These are phyloP conservation scores for Rhodotorula babjevae DNA, from an alignment of 768 basidiomycete genomes.

Conservation along the genomic window DNA sequence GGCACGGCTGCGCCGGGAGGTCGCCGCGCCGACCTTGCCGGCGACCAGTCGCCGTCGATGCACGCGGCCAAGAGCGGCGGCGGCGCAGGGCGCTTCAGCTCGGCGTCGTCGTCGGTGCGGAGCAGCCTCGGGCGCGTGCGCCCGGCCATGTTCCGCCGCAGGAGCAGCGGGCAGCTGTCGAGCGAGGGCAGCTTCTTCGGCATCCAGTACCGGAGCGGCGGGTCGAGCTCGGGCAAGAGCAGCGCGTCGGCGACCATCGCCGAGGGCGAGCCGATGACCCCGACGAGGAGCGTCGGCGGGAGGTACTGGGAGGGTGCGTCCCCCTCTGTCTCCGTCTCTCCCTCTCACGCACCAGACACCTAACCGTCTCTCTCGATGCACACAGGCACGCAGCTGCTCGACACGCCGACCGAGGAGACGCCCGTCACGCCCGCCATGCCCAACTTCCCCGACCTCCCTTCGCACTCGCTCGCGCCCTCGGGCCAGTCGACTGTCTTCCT, in stretches of 20 bases:
- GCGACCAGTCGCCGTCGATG: constrained; percentile 29
- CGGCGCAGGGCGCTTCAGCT: neutral
- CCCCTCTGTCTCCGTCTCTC: no score
- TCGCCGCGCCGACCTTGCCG: neutral
- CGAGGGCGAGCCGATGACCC: constrained; percentile 44
- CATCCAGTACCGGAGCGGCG: constrained; percentile 11
- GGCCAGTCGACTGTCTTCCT: constrained; percentile 14
- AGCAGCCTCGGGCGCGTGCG: constrained; percentile 8
- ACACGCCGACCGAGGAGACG: constrained; percentile 27
- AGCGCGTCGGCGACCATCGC: constrained; percentile 2
- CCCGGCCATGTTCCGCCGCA: constrained; percentile 24
- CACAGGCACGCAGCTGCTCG: constrained; percentile 27
- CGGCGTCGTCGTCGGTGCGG: constrained; percentile 1
- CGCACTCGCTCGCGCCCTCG: constrained; percentile 9
- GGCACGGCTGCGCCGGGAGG: neutral
- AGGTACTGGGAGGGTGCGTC: constrained; percentile 25
- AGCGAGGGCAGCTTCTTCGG: constrained; percentile 20
- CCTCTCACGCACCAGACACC: neutral
- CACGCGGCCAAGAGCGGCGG: constrained; percentile 14
- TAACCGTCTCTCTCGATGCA: neutral
- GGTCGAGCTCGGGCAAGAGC: constrained; percentile 22
- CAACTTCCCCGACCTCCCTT: constrained; percentile 13
- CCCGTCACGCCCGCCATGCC: constrained; percentile 30
- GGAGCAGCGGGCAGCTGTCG: constrained; percentile 33
- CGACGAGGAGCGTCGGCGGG: constrained; percentile 34